Conservation (phyloP, 805 yeast genomes). For the Cyberlindnera suaveolens region DNA sequence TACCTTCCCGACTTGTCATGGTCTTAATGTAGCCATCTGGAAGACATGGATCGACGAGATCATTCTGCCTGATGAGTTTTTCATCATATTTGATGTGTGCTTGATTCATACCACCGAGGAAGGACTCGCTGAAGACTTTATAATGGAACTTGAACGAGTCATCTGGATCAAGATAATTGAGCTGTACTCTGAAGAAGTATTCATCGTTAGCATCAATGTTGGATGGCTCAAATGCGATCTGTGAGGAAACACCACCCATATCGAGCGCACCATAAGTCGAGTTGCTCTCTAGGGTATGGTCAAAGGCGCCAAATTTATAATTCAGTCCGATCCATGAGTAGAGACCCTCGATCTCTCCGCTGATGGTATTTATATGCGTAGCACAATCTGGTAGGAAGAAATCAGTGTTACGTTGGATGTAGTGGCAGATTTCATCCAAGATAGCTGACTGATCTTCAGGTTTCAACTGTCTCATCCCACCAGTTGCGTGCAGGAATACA, state of each 20-base stretch:
- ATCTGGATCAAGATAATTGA: conserved; percentile 30
- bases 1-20: conserved; percentile 8
- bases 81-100: conserved; percentile 43
- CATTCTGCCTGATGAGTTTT: conserved; percentile 23
- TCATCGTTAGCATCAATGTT: conserved; percentile 33
- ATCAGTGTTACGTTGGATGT: conserved; percentile 39
- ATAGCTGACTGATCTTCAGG: conserved; percentile 45
- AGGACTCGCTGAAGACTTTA: conserved; percentile 47
- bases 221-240: conserved; percentile 56
- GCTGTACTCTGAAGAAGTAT: conserved; percentile 37
- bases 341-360: conserved; percentile 61
- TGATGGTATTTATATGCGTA: conserved; percentile 51
- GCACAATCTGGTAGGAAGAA: conserved; percentile 57
- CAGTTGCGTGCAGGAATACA: conserved; percentile 62
- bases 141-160: conserved; percentile 25
- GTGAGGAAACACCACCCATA: conserved; percentile 98
- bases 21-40: conserved; percentile 37
- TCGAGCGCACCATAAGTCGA: conserved; percentile 77
- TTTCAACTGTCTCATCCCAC: conserved; percentile 55
- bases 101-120: conserved; percentile 56
- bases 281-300: conserved; percentile 26
- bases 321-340: conserved; percentile 65
- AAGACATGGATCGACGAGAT: conserved; percentile 46
- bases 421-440: conserved; percentile 42
- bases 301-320: conserved; percentile 42